Evolutionary conservation across 1,139 yeast species (phyloP), one percentile per base, ranked within the genome.

Genomic region (Sugiyamaella grinbergsii): DNA sequence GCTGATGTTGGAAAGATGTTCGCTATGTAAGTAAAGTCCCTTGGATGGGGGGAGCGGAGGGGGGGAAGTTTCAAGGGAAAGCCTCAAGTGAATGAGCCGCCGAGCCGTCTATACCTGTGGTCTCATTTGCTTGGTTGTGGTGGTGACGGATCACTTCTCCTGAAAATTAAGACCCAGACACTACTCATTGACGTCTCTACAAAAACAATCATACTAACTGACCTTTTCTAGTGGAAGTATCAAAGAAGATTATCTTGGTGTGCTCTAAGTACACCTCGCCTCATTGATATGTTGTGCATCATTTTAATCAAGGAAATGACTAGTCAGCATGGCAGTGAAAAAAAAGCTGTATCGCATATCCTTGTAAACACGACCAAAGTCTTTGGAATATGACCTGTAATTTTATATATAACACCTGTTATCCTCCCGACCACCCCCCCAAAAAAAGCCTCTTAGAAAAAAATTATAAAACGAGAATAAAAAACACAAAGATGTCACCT

Each of bases 1-100:
- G 89, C 97, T 18, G 98, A 94, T 71, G 98, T 94, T 15, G 94
- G 95, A 64, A 94, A 94, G 62, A 91, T 93, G 68, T 89, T 88
- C 68, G 98, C 98, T 49, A 93, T 93, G 72, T 69, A 60, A 58
- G 71, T 62, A 37, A 22, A 4, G 50, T 29, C 6, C 13, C 29
- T 46, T 15, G 29, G 29, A 26, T 8, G 29, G 11, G 11, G 11
- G 29, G 29, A 11, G 11, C 8, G 29, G 29, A 26, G 11, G 11
- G 29, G 29, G 11, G 8, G 29, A 8, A 26, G 29, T 8, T 8
- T 8, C 8, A 26, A 11, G 11, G 11, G 29, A 26, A 11, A 26
- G 29, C 8, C 8, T 8, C 8, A 26, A 11, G 29, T 8, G 11
- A 26, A 11, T 8, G 8, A 26, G 29, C 29, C 10, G 11, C 8